Evolutionary conservation across 352 stramenopile species (phyloP), one percentile per base, ranked within the genome.

Genomic region (Globisporangium viniferum): DNA sequence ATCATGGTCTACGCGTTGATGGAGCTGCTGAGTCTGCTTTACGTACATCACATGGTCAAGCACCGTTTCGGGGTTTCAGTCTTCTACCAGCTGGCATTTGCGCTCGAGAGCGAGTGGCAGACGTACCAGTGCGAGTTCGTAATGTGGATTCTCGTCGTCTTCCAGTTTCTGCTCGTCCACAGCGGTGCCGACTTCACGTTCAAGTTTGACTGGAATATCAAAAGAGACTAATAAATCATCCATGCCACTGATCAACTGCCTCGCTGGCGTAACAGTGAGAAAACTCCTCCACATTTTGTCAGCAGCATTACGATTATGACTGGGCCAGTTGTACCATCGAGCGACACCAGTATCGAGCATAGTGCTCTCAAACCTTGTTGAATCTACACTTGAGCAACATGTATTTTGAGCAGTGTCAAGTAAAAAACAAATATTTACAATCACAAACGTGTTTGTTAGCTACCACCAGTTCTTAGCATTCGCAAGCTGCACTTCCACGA

Each of bases 401-500:
- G 14, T 14, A 44, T 44, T 36, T 36, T 5, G 33, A 36, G 33
- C 7, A 36, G 33, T 36, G 33, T 36, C 33, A 36, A 2, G 33
- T 36, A 36, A 36, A 36, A 1, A 36, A 36, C 33, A 36, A 36
- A 36, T 36, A 24, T 36, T 36, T 36, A 36, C 33, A 36, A 18
- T 5, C 14, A 18, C 36, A 44, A 44, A 44, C 10, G 36, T 44
- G 24, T 4, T 18, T 15, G 36, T 44, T 12, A 18, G n/a, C n/a
- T n/a, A 49, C 15, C 41, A 59, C 14, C 53, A 59, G 7, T 10
- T 22, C 0, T 15, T 22, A 12, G 53, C 5, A 29, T 59, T 22
- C 27, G 14, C 1, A 18, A 57, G 46, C 39, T 64, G 20, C 36
- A 94, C 76, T 67, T 94, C 84, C 20, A 94, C 83, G 6, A 94